phyloP scores from a whole-genome alignment of 2,329 filamentous ascomycete genomes.

The Thielaviopsis punctulata region DNA sequence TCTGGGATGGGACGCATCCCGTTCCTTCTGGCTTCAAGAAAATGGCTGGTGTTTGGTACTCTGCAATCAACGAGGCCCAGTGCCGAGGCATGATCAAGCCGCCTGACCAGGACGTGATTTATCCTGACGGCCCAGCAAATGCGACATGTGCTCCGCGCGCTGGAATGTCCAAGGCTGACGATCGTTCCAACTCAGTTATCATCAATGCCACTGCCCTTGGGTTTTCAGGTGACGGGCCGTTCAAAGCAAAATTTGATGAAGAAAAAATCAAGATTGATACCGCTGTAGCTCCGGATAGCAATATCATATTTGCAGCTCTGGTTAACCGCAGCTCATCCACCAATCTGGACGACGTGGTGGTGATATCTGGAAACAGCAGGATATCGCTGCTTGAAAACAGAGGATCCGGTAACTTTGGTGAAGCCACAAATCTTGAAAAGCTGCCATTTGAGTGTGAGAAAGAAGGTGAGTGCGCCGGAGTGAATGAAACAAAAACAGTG shows the following conservation, averaged over 20 bases:
- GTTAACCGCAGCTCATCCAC: background rate
- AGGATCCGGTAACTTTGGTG: background rate
- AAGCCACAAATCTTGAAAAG: background rate
- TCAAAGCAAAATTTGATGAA: too few relatives aligned
- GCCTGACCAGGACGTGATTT: slow-evolving; percentile 4
- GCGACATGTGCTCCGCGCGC: background rate
- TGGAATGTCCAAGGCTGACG: slow-evolving; percentile 3
- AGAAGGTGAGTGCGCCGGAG: background rate
- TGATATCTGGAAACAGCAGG: background rate
- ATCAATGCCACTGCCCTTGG: background rate
- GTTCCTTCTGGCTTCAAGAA: slow-evolving; percentile 23
- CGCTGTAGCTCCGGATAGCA: background rate
- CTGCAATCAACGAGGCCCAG: slow-evolving; percentile 16
- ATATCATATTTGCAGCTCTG: slow-evolving; percentile 11
- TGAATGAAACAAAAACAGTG: background rate
- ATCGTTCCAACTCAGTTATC: background rate
- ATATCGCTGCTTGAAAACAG: background rate
- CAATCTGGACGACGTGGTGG: slow-evolving; percentile 3
- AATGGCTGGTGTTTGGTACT: slow-evolving; percentile 25
- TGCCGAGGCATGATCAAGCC: slow-evolving; percentile 11
- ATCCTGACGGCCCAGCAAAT: background rate
- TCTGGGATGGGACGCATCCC: slow-evolving; percentile 25
- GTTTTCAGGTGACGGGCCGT: slow-evolving; percentile 6
- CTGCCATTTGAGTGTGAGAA: slow-evolving; percentile 4
- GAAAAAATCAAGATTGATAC: background rate